phyloP scores from a whole-genome alignment of 176 grass and related monocot genomes.

The Lolium multiflorum region DNA sequence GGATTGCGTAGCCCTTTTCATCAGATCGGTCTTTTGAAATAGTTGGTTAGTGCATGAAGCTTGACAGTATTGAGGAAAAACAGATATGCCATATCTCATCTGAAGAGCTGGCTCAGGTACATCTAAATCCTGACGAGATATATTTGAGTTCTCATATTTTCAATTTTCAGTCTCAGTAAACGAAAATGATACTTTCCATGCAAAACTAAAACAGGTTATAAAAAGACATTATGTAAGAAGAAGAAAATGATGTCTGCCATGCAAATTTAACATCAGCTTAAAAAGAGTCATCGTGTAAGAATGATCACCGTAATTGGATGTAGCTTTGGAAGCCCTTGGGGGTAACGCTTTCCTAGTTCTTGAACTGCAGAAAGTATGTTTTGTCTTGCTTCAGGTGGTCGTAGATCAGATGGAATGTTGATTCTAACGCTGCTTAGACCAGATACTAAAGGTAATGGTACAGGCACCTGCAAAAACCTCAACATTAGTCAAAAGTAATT shows the following conservation, averaged over 20 bases:
- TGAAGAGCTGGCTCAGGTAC: background rate
- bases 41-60: background rate
- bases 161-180: constrained; percentile 5
- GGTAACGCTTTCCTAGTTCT: constrained; percentile 88
- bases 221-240: constrained; percentile 25
- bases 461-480: constrained; percentile 73
- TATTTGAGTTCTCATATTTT: constrained; percentile 12
- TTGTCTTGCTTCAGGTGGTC: constrained; percentile 93
- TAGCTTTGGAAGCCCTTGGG: constrained; percentile 94
- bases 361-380: constrained; percentile 93
- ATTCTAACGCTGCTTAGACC: constrained; percentile 94
- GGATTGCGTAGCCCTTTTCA: too few relatives aligned
- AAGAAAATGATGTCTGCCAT: constrained; percentile 11
- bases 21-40: too few relatives aligned
- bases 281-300: constrained; percentile 11
- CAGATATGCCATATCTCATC: constrained; percentile 9
- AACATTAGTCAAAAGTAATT: constrained; percentile 31
- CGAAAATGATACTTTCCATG: background rate
- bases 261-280: constrained; percentile 36
- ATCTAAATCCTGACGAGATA: constrained; percentile 11
- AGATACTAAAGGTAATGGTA: constrained; percentile 84
- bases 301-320: constrained; percentile 70
- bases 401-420: constrained; percentile 91
- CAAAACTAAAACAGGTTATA: constrained; percentile 40
- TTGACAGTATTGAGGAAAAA: background rate